phyloP scores from a whole-genome alignment of 805 yeast species.

The Pichia membranifaciens region DNA sequence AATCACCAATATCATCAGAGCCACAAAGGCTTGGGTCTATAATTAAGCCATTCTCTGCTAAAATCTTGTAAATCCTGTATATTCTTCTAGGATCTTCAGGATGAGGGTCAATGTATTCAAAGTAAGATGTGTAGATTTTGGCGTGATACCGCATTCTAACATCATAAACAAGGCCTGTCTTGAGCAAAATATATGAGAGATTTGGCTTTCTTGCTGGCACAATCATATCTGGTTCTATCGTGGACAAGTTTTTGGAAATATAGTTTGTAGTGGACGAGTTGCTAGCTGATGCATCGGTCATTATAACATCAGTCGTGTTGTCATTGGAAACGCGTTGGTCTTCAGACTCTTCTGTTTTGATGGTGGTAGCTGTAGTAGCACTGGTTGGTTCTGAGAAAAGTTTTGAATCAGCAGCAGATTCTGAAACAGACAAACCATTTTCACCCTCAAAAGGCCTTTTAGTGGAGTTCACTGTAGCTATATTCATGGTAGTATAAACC shows the following conservation, averaged over 20 bases:
- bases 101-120: constrained; percentile 95
- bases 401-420: not conserved
- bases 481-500: not conserved
- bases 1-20: constrained; percentile 68
- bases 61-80: constrained; percentile 84
- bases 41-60: constrained; percentile 91
- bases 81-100: constrained; percentile 98
- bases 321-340: not conserved
- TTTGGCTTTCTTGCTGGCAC: constrained; percentile 56
- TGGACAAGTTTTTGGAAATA: not conserved
- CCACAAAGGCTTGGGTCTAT: constrained; percentile 72
- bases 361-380: not conserved
- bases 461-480: not conserved
- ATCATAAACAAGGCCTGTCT: constrained; percentile 93
- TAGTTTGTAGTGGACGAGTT: not conserved
- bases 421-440: not conserved
- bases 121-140: constrained; percentile 83
- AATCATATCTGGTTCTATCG: constrained; percentile 4
- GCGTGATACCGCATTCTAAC: constrained; percentile 98
- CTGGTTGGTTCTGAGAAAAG: not conserved
- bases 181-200: constrained; percentile 64
- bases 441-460: constrained; percentile 4
- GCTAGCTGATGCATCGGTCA: not conserved
- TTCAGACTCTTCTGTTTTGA: not conserved
- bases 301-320: constrained; percentile 2